Base-by-base conservation (phyloP, 108 stramenopile species). In the Skeletonema grethae region DNA sequence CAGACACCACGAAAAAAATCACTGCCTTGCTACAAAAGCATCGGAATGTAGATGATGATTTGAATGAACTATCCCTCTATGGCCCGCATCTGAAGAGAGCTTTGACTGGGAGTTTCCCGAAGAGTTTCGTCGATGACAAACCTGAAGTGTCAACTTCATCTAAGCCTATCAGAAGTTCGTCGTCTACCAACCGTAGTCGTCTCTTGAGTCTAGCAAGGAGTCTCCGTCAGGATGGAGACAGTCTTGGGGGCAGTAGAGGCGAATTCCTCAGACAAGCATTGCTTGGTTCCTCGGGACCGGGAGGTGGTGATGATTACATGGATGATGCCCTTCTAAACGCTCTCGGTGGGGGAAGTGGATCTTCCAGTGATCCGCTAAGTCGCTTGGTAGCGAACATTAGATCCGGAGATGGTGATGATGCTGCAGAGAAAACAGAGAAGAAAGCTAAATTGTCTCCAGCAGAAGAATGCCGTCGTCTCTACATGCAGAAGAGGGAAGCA, bases 401-500 rank as follows among this genome's bases (percentile, higher is more conserved):
- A 30, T 35, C 29, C 35, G 65, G 73, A 12, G 29, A 16, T 34
- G 50, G 20, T 45, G 46, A n/a, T 20, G 56, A 77, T 46, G 55
- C 24, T 50, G 32, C 15, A 32, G 65, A 34, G 15, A 59, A 59
- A 32, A 15, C 15, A 50, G 68, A 76, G 7, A 61, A 65, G 35
- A 85, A 84, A 50, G 13, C 50, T 30, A 80, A 85, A 58, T 34
- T 46, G 9, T 46, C 67, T 13, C 65, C 69, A 4, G 16, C 82
- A 3, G 89, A 87, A 57, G 87, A 87, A 61, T 86, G 84, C 61
- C 82, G 83, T 29, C 73, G 78, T 13, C 65, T 92, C 22, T 69
- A 89, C 66, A 48, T 67, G 38, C 82, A 91, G 35, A 67, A 88
- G 78, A 82, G 90, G 63, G 95, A 93, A 64, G 86, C 89, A 29